Evolutionary conservation across 805 yeast genomes (phyloP), one percentile per base, ranked within the genome.

Genomic region (Ogataea pignaliae): DNA sequence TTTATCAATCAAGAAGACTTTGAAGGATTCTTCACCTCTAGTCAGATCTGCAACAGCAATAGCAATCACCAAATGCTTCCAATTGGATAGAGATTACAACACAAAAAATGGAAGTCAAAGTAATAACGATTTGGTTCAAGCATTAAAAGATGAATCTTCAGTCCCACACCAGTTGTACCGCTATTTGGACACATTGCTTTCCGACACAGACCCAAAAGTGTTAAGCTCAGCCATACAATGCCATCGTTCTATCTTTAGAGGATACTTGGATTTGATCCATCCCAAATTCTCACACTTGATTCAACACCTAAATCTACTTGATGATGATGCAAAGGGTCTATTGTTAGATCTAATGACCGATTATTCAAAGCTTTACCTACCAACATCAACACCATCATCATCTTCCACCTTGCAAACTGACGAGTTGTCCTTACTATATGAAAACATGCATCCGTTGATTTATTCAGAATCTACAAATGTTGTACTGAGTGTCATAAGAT

Each of bases 1-100:
- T 5, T 70, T 89, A 34, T 85, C 93, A 31, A 71, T 91, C 50
- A 82, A 82, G 50, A 78, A 86, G 55, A 72, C 85, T 7, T 64
- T 77, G 3, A 64, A 73, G 9, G 99, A 93, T 57, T 72, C 81
- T 3, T 81, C 93, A 9, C 81, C 96, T 0, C 59, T 75, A 13
- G 99, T 93, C 3, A 74, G 98, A 50, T 69, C 83, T 30, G 84
- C 95, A 2, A 78, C 91, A 2, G 89, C 91, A 2, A 72, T 84
- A 39, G 86, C 96, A 0, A 71, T 89, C 29, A 74, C 80, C 3
- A 88, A 85, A 47, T 74, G 73, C 21, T 70, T 65, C 52, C 51
- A 52, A 17, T 47, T 70, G 4, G 75, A 73, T 37, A 41, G 47
- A 15, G 45, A 46, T 7, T 56, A 57, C 41, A 59, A 55, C 18